A percentile compares a stretch with the other conserved stretches of the same genome.
These are phyloP conservation scores for Incumbomyces delicatus DNA, from an alignment of 2,329 filamentous ascomycete genomes.

Conservation along the genomic window DNA sequence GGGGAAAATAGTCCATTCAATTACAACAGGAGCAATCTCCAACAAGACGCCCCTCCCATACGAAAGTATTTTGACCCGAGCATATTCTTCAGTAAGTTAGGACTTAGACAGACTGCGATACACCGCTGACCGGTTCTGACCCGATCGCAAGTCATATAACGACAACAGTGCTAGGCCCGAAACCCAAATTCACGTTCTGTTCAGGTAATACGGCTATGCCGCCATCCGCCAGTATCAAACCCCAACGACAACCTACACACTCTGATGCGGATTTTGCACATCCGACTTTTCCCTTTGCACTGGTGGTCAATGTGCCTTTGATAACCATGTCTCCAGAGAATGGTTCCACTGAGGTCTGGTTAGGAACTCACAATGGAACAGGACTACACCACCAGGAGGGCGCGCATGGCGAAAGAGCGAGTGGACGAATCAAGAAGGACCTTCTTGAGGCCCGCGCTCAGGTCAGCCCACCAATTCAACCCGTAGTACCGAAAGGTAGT, in stretches of 20 bases:
- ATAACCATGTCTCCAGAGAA: slow-evolving; percentile 43
- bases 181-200: slow-evolving; percentile 48
- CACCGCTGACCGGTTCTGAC: slow-evolving; percentile 34
- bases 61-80: slow-evolving; percentile 38
- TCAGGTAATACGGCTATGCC: slow-evolving; percentile 51
- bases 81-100: slow-evolving; percentile 45
- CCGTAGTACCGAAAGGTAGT: slow-evolving; percentile 35
- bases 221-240: slow-evolving; percentile 29
- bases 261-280: slow-evolving; percentile 51
- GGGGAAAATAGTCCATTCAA: slow-evolving; percentile 51
- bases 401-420: slow-evolving; percentile 43
- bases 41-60: slow-evolving; percentile 49
- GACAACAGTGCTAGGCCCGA: slow-evolving; percentile 45
- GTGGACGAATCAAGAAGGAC: slow-evolving; percentile 37
- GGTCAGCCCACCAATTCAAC: slow-evolving; percentile 29
- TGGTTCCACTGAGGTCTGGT: slow-evolving; percentile 51
- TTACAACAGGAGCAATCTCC: slow-evolving; percentile 50
- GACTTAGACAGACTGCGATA: slow-evolving; percentile 38
- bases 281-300: slow-evolving; percentile 45
- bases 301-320: slow-evolving; percentile 46
- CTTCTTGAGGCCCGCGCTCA: slow-evolving; percentile 25
- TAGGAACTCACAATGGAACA: slow-evolving; percentile 41
- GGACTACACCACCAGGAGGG: slow-evolving; percentile 37
- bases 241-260: slow-evolving; percentile 47
- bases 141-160: slow-evolving; percentile 35